Evolutionary conservation across 1,284 basidiomycete species (phyloP).

Genomic region (Testicularia cyperi): DNA sequence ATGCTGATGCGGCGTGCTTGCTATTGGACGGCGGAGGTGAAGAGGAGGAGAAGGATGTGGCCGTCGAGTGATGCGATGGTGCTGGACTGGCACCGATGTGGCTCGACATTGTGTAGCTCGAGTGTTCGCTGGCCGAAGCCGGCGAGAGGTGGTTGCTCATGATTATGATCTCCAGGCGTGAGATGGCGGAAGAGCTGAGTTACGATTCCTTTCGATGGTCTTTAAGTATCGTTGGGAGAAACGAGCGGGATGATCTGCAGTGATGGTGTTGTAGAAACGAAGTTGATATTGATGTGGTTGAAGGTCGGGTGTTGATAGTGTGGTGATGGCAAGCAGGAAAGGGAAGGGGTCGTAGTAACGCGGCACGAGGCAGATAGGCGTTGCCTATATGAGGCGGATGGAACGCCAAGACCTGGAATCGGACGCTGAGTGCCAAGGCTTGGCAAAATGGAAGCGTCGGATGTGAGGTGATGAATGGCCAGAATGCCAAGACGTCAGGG

Average conservation of each 20-base stretch:
- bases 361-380: background rate
- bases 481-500: too few species aligned
- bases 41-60: constrained; percentile 33
- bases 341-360: too few species aligned
- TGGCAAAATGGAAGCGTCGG: constrained; percentile 12
- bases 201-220: background rate
- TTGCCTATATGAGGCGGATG: constrained; percentile 30
- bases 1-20: constrained; percentile 6
- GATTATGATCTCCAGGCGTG: background rate
- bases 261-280: too few species aligned
- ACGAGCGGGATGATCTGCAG: background rate
- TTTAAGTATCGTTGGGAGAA: background rate
- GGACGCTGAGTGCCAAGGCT: constrained; percentile 23
- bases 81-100: constrained; percentile 31
- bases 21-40: constrained; percentile 31
- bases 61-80: constrained; percentile 32
- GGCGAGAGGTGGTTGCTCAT: constrained; percentile 43
- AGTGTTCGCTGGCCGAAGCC: constrained; percentile 34
- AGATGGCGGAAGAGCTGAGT: background rate
- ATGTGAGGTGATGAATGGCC: too few species aligned
- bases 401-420: constrained; percentile 31
- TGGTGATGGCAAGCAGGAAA: too few species aligned
- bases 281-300: background rate
- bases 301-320: background rate
- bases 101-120: constrained; percentile 32